Base-by-base conservation (phyloP, 169 alveolate species). In the Toxoplasma gondii region DNA sequence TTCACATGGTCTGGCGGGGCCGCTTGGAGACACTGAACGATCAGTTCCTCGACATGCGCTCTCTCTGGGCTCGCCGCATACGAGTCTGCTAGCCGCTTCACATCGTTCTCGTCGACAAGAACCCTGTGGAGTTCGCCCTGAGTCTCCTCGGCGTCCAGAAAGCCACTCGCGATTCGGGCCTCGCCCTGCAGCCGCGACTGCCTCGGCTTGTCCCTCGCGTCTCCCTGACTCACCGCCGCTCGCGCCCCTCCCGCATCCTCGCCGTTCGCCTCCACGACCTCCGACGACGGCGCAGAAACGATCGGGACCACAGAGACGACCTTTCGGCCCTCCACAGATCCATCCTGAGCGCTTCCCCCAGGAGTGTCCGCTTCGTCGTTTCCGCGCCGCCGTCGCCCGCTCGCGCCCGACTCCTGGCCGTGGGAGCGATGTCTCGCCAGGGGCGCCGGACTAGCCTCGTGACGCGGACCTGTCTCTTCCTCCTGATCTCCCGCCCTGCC, bases 111-210 rank as follows among this genome's bases (percentile, higher is more conserved):
- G 24, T 39, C 90, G 17, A 82, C 90, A 10, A 82, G 41, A 36
- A 43, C 90, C 5, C 90, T 64, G 64, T 82, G 90, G 34, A 82
- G 9, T 43, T 43, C 90, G 53, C 67, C 90, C 27, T 4, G 45
- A 64, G 31, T 24, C 24, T 82, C 90, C 38, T 82, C 90, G 54
- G 54, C 90, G 34, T 82, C 90, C 29, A 78, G 44, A 27, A 78
- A 78, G 45, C 49, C 86, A 27, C 86, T 16, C 22, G 10, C 43
- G 39, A 1, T 78, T 9, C 83, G 39, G 22, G 86, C 86, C 86
- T 22, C 82, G 58, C 58, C 58, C 58, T 49, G 74, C 31, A 31
- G 9, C 74, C 34, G 74, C 74, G 74, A 64, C 29, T 38, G 27
- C 44, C 45, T 12, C 45, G 7, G 39, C 86, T 7, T 27, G 86